Percentiles rank a stretch among this genome's conserved stretches.
Conservation (phyloP, 1,139 yeast genomes). For the Torulaspora pretoriensis region DNA sequence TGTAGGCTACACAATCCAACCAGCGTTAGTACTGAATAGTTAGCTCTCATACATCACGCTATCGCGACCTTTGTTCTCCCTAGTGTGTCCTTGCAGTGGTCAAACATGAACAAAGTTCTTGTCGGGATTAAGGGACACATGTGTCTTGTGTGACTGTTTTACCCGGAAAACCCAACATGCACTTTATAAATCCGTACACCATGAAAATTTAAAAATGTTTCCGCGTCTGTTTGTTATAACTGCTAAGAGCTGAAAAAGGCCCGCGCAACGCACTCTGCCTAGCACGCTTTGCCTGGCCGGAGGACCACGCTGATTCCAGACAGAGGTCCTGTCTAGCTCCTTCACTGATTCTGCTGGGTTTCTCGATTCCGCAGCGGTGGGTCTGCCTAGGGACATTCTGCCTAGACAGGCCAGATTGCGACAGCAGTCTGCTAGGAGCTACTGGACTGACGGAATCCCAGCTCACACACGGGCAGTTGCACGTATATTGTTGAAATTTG, state of each 20-base stretch:
- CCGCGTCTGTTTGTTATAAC: too few species aligned
- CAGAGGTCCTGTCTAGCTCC: too few species aligned
- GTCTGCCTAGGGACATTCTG: background rate
- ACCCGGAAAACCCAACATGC: background rate
- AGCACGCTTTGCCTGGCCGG: background rate
- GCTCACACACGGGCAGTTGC: background rate
- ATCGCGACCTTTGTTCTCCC: too few species aligned
- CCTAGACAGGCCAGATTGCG: background rate
- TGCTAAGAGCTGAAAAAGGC: too few species aligned
- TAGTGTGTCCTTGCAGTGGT: background rate
- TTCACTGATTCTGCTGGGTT: background rate
- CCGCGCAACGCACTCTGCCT: background rate
- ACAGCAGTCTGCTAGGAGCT: background rate
- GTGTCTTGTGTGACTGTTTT: background rate
- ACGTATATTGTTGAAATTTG: conserved; percentile 6
- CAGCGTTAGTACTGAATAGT: too few species aligned
- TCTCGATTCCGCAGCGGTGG: background rate
- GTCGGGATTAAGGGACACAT: too few species aligned
- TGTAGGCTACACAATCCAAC: too few species aligned
- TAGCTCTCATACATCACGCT: too few species aligned
- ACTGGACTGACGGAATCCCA: background rate
- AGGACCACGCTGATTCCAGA: background rate
- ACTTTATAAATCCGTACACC: background rate
- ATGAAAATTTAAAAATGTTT: too few species aligned
- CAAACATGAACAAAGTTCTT: background rate